Percentiles rank a stretch among this genome's conserved stretches.
Conservation (phyloP, 164 flowering plant species). For the Santalum album region DNA sequence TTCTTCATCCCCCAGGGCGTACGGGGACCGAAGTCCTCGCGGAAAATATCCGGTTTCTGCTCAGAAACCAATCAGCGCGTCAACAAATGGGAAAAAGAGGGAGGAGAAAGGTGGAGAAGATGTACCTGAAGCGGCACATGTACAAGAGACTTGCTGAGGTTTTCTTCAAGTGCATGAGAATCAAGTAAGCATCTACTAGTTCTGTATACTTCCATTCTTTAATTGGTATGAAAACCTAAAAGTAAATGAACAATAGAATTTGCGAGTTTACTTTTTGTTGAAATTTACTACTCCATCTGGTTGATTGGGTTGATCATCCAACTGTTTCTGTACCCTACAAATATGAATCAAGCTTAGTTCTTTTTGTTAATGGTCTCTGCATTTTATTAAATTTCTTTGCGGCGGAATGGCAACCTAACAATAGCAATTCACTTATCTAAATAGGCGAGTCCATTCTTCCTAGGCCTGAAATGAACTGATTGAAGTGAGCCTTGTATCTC, state of each 20-base stretch:
- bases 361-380: too few relatives aligned
- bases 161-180: constrained; percentile 69
- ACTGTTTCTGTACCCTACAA: too few relatives aligned
- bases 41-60: constrained; percentile 50
- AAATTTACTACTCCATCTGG: not conserved
- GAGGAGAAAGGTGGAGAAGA: constrained; percentile 61
- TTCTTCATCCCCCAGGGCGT: constrained; percentile 79
- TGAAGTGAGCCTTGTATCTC: too few relatives aligned
- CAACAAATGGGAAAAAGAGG: constrained; percentile 65
- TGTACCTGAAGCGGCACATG: constrained; percentile 85
- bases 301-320: too few relatives aligned
- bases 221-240: constrained; percentile 6
- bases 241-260: not conserved
- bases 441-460: too few relatives aligned
- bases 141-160: constrained; percentile 58
- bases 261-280: not conserved
- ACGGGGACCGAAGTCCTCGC: constrained; percentile 59
- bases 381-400: too few relatives aligned
- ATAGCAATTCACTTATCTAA: too few relatives aligned
- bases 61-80: constrained; percentile 55
- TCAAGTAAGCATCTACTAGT: constrained; percentile 29
- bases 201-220: constrained; percentile 13
- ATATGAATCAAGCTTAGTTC: too few relatives aligned
- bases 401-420: too few relatives aligned
- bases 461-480: too few relatives aligned